phyloP scores from a whole-genome alignment of 352 stramenopile species.

The Phytopythium chamaehyphon region DNA sequence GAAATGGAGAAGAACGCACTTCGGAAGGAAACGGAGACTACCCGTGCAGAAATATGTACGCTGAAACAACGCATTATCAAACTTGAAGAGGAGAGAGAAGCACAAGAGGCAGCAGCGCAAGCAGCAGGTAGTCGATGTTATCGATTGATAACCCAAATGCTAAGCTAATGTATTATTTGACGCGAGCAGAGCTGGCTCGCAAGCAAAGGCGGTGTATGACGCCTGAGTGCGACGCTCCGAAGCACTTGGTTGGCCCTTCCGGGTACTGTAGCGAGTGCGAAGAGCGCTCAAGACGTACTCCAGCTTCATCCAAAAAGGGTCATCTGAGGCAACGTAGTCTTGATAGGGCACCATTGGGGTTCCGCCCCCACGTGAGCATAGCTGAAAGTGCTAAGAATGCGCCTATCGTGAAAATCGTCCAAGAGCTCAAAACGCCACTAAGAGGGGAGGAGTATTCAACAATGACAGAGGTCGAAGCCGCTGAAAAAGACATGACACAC shows the following conservation, averaged over 20 bases:
- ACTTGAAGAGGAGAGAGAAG: slow-evolving; percentile 44
- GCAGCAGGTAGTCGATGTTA: slow-evolving; percentile 16
- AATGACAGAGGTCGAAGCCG: slow-evolving; percentile 11
- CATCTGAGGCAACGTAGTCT: slow-evolving; percentile 49
- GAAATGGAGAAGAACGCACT: slow-evolving; percentile 14
- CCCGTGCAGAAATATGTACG: slow-evolving; percentile 15
- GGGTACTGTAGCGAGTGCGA: slow-evolving; percentile 69
- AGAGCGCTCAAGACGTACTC: slow-evolving; percentile 11
- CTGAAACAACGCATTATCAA: slow-evolving; percentile 24
- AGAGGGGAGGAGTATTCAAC: slow-evolving; percentile 15
- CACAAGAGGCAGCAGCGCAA: slow-evolving; percentile 29
- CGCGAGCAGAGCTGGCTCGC: slow-evolving; percentile 37
- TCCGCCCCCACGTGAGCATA: slow-evolving; percentile 8
- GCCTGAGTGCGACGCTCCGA: slow-evolving; percentile 58
- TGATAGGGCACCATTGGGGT: slow-evolving; percentile 23
- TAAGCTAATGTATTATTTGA: not conserved
- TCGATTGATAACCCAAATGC: too few relatives aligned
- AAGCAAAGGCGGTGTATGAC: slow-evolving; percentile 56
- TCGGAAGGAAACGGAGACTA: slow-evolving; percentile 13
- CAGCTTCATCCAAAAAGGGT: slow-evolving; percentile 2
- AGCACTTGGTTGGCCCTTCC: slow-evolving; percentile 49
- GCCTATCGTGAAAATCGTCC: slow-evolving; percentile 35
- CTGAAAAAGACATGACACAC: slow-evolving; percentile 15
- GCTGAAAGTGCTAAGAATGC: slow-evolving; percentile 35
- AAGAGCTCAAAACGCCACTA: slow-evolving; percentile 18